Evolutionary conservation across 768 basidiomycete species (phyloP), one percentile per base, ranked within the genome.

Genomic region (Cystofilobasidium macerans): DNA sequence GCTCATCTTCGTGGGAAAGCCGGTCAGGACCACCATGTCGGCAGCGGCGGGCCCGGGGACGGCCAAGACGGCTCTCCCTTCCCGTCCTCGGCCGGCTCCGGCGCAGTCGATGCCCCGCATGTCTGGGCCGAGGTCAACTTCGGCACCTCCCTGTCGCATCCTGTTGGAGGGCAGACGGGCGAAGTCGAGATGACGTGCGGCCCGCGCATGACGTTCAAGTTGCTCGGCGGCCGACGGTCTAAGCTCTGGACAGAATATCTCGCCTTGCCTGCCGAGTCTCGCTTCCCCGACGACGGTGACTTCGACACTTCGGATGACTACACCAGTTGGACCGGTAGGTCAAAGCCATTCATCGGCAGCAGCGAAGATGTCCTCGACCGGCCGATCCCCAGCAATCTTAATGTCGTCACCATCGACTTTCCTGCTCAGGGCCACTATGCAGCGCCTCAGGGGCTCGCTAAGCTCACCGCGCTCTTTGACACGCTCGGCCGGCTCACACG

Each of bases 401-500:
- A 35, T 20, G 57, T 67, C 59, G 36, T 61, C 18, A 35, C 62
- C 9, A 42, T 62, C 45, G 67, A 68, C 45, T 62, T 62, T 33
- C 61, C 61, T 2, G 24, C 22, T 16, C 57, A 48, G 1, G 61
- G 38, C 5, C 51, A 68, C 56, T 64, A 62, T 32, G 30, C 20
- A 3, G 24, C 54, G 4, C 32, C 56, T 1, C 62, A 62, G 26
- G 67, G 61, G 1, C 13, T 53, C 1, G 40, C 48, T 14, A 68
- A 67, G 32, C 60, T 68, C n/a, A 20, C 13, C 28, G 20, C 47
- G 1, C 47, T 62, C 0, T 33, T 48, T 7, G 53, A 63, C 26
- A 62, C 67, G 45, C 33, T 62, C 38, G 20, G 42, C 30, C 56
- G 45, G 18, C 62, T 57, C 40, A 4, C 89, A 13, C 81, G 80